Conservation (phyloP, 768 basidiomycete species). For the Pleurotus salmoneostramineus region DNA sequence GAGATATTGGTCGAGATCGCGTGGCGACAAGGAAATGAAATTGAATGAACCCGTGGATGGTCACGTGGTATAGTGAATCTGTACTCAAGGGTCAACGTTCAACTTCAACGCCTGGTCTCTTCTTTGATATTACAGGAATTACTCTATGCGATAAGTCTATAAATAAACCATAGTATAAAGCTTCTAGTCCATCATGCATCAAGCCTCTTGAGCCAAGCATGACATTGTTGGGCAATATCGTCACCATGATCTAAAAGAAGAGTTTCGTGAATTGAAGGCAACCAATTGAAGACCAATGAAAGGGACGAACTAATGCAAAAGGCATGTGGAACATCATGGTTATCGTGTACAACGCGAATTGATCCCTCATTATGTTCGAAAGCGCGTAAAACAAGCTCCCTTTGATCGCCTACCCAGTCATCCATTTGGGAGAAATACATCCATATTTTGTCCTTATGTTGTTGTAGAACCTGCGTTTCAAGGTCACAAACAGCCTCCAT, state of each 20-base stretch:
- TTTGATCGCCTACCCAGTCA: constrained; percentile 66
- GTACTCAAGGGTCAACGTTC: too few species aligned
- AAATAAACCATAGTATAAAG: neutral
- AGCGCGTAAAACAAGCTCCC: constrained; percentile 34
- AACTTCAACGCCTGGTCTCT: too few species aligned
- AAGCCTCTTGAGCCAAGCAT: constrained; percentile 30
- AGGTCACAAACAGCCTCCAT: constrained; percentile 56
- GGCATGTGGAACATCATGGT: constrained; percentile 56
- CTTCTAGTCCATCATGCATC: constrained; percentile 12
- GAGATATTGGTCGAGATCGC: too few species aligned
- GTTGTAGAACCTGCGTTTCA: constrained; percentile 40
- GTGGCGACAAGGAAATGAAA: too few species aligned
- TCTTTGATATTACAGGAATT: too few species aligned
- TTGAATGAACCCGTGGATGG: too few species aligned
- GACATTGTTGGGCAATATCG: constrained; percentile 44
- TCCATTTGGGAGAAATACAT: constrained; percentile 63
- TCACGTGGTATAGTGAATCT: too few species aligned
- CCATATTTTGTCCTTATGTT: constrained; percentile 32
- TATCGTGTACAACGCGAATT: constrained; percentile 38
- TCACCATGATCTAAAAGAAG: constrained; percentile 45
- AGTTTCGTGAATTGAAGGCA: neutral
- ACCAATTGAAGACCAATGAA: neutral
- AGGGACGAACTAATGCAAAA: constrained; percentile 65
- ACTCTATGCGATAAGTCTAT: too few species aligned
- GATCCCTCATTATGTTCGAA: constrained; percentile 30